phyloP scores from a whole-genome alignment of 2,329 filamentous ascomycete genomes.

The Colletotrichum siamense region DNA sequence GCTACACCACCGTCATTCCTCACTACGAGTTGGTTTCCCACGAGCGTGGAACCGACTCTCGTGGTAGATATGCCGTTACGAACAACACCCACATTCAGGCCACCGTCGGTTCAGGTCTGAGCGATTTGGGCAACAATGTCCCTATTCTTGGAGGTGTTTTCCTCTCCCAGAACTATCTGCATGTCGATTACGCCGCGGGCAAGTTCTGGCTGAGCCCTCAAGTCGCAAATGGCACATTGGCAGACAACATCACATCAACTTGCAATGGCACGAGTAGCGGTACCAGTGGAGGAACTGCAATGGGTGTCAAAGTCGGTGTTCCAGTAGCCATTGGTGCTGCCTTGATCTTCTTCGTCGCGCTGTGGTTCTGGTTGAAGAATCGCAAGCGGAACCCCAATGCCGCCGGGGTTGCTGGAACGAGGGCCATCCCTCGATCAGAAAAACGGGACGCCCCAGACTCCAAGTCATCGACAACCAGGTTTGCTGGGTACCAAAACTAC shows the following conservation, averaged over 20 bases:
- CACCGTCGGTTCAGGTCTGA: slow-evolving; percentile 5
- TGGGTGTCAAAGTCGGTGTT: slow-evolving; percentile 6
- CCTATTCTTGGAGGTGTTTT: slow-evolving; percentile 21
- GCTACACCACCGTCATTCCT: slow-evolving; percentile 23
- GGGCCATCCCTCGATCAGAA: slow-evolving; percentile 11
- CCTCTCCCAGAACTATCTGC: slow-evolving; percentile 23
- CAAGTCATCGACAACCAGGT: slow-evolving; percentile 8
- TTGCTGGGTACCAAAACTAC: background rate
- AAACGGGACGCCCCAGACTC: slow-evolving; percentile 17
- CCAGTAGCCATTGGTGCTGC: slow-evolving; percentile 6
- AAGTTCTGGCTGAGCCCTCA: slow-evolving; percentile 24
- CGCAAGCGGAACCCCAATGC: background rate
- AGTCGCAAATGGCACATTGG: slow-evolving; percentile 11
- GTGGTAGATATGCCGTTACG: slow-evolving; percentile 14
- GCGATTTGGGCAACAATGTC: slow-evolving; percentile 21
- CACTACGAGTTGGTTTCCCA: slow-evolving; percentile 22
- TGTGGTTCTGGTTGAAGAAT: slow-evolving; percentile 15
- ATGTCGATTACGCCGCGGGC: slow-evolving; percentile 15
- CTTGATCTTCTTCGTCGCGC: background rate
- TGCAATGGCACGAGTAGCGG: background rate
- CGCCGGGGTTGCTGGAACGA: background rate
- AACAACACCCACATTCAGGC: slow-evolving; percentile 17
- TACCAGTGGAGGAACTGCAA: background rate
- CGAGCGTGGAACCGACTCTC: slow-evolving; percentile 20
- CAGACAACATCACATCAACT: slow-evolving; percentile 7